These are phyloP conservation scores for Achaetomiella virescens DNA, from an alignment of 495 filamentous ascomycete species.

Conservation along the genomic window DNA sequence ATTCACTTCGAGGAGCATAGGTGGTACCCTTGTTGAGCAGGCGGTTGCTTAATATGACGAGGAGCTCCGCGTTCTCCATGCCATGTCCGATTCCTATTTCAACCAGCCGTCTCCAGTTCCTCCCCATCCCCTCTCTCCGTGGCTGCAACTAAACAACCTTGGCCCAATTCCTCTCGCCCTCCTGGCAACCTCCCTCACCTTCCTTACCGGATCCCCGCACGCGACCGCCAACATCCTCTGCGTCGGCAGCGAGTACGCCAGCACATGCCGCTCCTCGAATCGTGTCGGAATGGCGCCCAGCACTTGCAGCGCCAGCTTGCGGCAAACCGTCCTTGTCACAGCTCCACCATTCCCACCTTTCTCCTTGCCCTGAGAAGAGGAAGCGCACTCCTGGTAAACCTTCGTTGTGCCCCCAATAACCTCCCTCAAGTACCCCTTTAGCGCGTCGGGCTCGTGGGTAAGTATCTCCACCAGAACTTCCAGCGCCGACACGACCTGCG, in stretches of 20 bases:
- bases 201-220: slow-evolving; percentile 40
- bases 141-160: slow-evolving; percentile 18
- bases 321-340: slow-evolving; percentile 16
- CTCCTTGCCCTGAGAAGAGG: slow-evolving; percentile 11
- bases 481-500: slow-evolving; percentile 29
- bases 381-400: slow-evolving; percentile 25
- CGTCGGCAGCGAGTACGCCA: slow-evolving; percentile 29
- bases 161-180: slow-evolving; percentile 37
- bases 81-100: background rate
- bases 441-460: slow-evolving; percentile 27
- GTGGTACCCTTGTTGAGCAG: too few relatives aligned
- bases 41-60: too few relatives aligned
- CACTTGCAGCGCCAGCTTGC: slow-evolving; percentile 36
- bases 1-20: too few relatives aligned
- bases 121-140: background rate
- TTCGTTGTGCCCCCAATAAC: slow-evolving; percentile 28
- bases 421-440: slow-evolving; percentile 33
- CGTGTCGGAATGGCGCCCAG: slow-evolving; percentile 32
- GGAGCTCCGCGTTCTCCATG: background rate
- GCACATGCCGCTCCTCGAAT: slow-evolving; percentile 36
- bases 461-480: slow-evolving; percentile 36
- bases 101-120: background rate
- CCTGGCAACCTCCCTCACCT: slow-evolving; percentile 36
- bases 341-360: background rate
- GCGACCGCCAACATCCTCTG: slow-evolving; percentile 36